phyloP scores from a whole-genome alignment of 768 basidiomycete genomes.

The Candolleomyces efflorescens region DNA sequence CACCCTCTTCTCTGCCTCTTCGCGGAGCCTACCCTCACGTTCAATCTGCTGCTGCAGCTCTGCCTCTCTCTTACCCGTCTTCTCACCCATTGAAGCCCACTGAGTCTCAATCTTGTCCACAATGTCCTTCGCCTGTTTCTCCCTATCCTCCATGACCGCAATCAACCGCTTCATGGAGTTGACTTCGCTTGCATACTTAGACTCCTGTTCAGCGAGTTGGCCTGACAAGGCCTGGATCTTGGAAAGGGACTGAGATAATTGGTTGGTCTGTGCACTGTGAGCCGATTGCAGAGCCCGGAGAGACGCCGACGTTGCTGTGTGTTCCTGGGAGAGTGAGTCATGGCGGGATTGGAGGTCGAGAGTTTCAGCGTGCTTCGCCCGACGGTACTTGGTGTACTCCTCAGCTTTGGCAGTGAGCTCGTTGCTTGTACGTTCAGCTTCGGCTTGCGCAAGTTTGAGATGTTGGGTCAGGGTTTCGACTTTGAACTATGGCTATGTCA shows the following conservation, averaged over 20 bases:
- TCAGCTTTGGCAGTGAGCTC: conserved; percentile 74
- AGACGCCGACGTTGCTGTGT: conserved; percentile 60
- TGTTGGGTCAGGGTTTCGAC: conserved; percentile 81
- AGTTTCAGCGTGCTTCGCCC: conserved; percentile 75
- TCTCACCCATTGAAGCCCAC: conserved; percentile 70
- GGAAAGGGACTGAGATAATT: conserved; percentile 72
- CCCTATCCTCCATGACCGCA: conserved; percentile 82
- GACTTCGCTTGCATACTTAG: conserved; percentile 75
- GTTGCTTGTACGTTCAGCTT: conserved; percentile 64
- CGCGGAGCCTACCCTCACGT: conserved; percentile 62
- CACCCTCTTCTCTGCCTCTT: conserved; percentile 65
- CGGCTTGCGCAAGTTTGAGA: conserved; percentile 69
- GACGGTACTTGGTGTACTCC: conserved; percentile 80
- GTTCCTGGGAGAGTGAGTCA: conserved; percentile 66
- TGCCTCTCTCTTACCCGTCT: conserved; percentile 63
- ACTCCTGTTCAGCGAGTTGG: conserved; percentile 81
- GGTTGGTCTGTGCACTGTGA: conserved; percentile 65
- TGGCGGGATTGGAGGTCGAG: conserved; percentile 71
- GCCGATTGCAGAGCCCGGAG: conserved; percentile 72
- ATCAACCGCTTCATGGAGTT: conserved; percentile 72
- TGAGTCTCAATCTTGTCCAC: conserved; percentile 82
- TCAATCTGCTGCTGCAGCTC: conserved; percentile 67
- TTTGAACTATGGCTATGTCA: conserved; percentile 59
- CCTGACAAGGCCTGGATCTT: conserved; percentile 73
- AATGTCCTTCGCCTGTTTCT: conserved; percentile 77